Conservation (phyloP, 495 filamentous ascomycete genomes). For the Staphylotrichum tortipilum region DNA sequence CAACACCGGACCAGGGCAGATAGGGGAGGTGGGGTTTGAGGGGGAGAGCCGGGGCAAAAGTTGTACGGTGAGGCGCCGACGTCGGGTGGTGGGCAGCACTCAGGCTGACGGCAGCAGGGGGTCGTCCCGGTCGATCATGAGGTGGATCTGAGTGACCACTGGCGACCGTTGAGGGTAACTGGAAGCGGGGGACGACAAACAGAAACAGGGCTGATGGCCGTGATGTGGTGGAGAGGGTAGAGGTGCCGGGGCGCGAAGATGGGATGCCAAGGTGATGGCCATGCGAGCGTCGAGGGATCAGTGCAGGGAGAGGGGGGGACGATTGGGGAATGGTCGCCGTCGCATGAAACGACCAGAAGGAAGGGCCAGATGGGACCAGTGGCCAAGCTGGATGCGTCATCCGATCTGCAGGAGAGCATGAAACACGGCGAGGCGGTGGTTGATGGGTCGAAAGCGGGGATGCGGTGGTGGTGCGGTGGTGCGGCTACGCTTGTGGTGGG, state of each 20-base stretch:
- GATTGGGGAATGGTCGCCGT: neutral
- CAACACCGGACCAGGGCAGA: neutral
- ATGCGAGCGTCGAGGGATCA: too few species aligned
- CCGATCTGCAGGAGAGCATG: conserved; percentile 5
- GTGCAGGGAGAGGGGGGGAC: too few species aligned
- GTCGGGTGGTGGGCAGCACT: neutral
- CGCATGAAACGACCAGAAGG: neutral
- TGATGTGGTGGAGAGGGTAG: conserved; percentile 4
- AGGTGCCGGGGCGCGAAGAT: neutral
- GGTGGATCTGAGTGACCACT: neutral
- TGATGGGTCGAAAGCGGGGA: conserved; percentile 13
- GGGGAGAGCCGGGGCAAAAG: neutral
- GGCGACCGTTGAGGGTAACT: conserved; percentile 1
- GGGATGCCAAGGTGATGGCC: conserved; percentile 7
- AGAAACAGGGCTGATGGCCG: conserved; percentile 5
- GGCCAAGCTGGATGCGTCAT: neutral
- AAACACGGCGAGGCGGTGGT: conserved; percentile 14
- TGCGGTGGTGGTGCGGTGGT: conserved; percentile 4
- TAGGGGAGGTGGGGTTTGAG: neutral
- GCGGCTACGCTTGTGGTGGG: neutral
- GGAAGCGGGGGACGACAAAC: conserved; percentile 1
- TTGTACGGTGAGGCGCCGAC: neutral
- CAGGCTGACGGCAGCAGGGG: conserved; percentile 4
- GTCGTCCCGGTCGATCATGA: conserved; percentile 5
- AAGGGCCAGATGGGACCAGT: neutral